These are phyloP conservation scores for Tuber melanosporum DNA, from an alignment of 495 filamentous ascomycete species.

Conservation along the genomic window DNA sequence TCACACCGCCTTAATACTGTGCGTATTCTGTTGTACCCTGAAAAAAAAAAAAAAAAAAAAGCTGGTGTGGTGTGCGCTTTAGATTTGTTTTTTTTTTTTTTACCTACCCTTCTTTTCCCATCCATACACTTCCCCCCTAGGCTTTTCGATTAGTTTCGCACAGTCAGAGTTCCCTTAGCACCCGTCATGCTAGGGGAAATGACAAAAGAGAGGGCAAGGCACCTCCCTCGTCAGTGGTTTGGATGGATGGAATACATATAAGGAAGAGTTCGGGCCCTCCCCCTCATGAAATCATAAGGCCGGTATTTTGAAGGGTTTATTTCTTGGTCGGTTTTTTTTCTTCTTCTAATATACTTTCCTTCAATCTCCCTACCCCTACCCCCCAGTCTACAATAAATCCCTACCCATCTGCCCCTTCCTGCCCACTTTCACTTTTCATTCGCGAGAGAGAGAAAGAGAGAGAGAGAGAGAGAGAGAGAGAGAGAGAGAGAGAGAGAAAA, in stretches of 20 bases:
- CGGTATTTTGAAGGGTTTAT: constrained; percentile 18
- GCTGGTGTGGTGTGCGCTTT: constrained; percentile 12
- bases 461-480: constrained; percentile 2
- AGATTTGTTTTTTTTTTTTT: constrained; percentile 25
- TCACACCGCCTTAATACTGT: constrained; percentile 23
- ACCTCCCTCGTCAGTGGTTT: constrained; percentile 2
- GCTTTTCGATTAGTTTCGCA: neutral
- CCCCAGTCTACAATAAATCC: constrained; percentile 9
- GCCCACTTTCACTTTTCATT: constrained; percentile 8
- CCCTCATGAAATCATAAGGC: constrained; percentile 13
- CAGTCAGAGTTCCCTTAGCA: neutral
- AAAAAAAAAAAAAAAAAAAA: no score
- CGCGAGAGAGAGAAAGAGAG: constrained; percentile 1
- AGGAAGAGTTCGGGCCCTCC: constrained; percentile 18
- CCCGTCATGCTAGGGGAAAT: constrained; percentile 19
- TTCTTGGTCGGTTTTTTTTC: constrained; percentile 22
- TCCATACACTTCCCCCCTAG: constrained; percentile 18
- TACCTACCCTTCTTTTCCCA: constrained; percentile 8
- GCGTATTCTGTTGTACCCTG: constrained; percentile 28
- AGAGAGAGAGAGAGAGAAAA: constrained; percentile 6
- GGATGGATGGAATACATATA: constrained; percentile 25
- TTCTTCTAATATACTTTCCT: constrained; percentile 18
- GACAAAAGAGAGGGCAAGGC: constrained; percentile 13
- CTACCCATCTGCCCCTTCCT: constrained; percentile 9
- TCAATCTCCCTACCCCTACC: constrained; percentile 15